These are phyloP conservation scores for Eucalyptus regnans DNA, from an alignment of 345 rosid species.

Conservation along the genomic window DNA sequence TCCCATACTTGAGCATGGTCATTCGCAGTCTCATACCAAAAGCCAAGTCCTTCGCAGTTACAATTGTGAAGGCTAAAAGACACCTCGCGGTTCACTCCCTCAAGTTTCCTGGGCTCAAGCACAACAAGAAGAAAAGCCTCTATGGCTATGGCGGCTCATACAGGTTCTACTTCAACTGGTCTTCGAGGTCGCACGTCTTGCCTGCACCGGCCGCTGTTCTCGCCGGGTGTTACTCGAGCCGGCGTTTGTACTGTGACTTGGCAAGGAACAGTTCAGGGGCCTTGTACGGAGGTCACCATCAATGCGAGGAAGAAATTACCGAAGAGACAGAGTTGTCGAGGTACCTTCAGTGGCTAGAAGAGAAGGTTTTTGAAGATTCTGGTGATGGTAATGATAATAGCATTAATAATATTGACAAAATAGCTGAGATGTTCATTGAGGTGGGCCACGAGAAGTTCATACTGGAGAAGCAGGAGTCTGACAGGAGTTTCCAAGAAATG, in stretches of 20 bases:
- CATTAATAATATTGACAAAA: conserved; percentile 53
- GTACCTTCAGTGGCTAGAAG: conserved; percentile 69
- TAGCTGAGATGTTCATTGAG: conserved; percentile 81
- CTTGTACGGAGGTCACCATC: background rate
- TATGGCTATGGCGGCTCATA: background rate
- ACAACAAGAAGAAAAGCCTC: background rate
- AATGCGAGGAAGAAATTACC: background rate
- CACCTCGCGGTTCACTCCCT: background rate
- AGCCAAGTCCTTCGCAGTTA: background rate
- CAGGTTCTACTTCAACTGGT: background rate
- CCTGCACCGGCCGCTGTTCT: background rate
- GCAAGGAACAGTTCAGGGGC: background rate
- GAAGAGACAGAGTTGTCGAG: conserved; percentile 35
- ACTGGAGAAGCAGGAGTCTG: conserved; percentile 92
- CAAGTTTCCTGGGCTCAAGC: background rate
- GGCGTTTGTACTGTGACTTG: background rate
- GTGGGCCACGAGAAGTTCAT: conserved; percentile 63
- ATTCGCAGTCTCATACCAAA: background rate
- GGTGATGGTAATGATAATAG: background rate
- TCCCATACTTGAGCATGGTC: background rate
- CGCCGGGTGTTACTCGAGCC: background rate
- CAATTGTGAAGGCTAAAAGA: background rate
- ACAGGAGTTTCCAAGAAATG: conserved; percentile 81
- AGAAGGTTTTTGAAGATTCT: conserved; percentile 5
- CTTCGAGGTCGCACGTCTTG: background rate